Evolutionary conservation across 768 basidiomycete genomes (phyloP), one percentile per base, ranked within the genome.

Genomic region (Mycena kentingensis): DNA sequence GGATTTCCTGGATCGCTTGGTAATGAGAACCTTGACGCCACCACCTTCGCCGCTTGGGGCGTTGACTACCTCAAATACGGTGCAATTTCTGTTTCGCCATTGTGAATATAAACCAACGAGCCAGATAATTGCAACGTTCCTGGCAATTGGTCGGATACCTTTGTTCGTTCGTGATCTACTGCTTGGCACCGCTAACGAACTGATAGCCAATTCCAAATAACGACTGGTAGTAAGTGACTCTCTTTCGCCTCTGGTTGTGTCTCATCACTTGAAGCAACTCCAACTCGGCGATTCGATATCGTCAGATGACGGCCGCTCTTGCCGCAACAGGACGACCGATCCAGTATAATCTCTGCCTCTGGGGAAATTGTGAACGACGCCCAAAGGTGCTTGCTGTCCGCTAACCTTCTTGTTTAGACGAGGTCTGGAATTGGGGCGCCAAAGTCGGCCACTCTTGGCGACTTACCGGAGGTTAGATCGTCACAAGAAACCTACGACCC

Each of bases 61-160:
- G 72, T 83, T 35, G 81, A 83, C 54, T 81, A 80, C 60, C 63
- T 82, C 51, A 82, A 82, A 72, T 82, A 82, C 60, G 79, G 79
- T 73, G 42, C 13, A 42, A 18, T 22, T 10, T 18, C 46, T 11
- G 11, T 13, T 19, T 28, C 1, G 8, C 8, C n/a, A 29, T 22
- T 29, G n/a, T 41, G 29, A 4, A 38, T 25, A 22, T 47, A 21
- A 13, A 15, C 19, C 21, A 4, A 11, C n/a, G n/a, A n/a, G n/a
- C 5, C 36, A 80, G 79, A 82, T 54, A 82, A 82, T 58, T 82
- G 80, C 61, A 73, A 78, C 57, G 71, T 81, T n/a, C 80, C 80
- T 18, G 59, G 49, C 10, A 79, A 81, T 57, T 81, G 79, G 80
- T 70, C 67, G 22, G 80, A 82, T 51, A 66, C 57, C 74, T 55